Conservation (phyloP, 768 basidiomycete genomes). For the Tricholoma hemisulphureum region DNA sequence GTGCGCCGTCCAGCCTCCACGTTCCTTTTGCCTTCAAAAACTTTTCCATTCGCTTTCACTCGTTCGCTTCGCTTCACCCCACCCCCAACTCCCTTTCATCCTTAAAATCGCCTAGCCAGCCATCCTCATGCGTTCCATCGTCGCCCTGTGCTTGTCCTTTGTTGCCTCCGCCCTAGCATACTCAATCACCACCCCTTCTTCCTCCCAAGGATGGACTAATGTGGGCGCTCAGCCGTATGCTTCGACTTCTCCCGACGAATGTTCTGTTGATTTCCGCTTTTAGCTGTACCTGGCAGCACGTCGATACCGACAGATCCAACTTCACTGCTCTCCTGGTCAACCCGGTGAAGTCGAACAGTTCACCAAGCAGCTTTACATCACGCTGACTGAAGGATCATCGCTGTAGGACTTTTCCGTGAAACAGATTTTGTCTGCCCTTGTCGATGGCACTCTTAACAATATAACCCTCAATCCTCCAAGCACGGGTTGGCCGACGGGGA, state of each 20-base stretch:
- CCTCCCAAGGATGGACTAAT: constrained; percentile 54
- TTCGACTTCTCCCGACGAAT: not conserved
- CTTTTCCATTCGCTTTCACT: constrained; percentile 10
- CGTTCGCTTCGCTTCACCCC: constrained; percentile 16
- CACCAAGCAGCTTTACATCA: not conserved
- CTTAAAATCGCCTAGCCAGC: constrained; percentile 8
- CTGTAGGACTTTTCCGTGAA: constrained; percentile 21
- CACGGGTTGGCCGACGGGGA: constrained; percentile 64
- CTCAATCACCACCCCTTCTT: constrained; percentile 52
- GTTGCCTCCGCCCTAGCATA: constrained; percentile 63
- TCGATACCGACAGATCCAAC: constrained; percentile 62
- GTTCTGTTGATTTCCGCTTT: constrained; percentile 10
- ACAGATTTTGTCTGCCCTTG: constrained; percentile 55
- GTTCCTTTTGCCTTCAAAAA: constrained; percentile 19
- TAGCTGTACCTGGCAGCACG: constrained; percentile 60
- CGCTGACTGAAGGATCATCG: not conserved
- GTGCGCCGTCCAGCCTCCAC: not conserved
- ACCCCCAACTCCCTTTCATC: constrained; percentile 13
- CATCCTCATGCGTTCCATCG: constrained; percentile 42
- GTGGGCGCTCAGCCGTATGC: constrained; percentile 48
- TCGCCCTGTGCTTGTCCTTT: constrained; percentile 45
- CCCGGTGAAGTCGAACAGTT: constrained; percentile 38
- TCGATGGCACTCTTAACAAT: constrained; percentile 45
- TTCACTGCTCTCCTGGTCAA: constrained; percentile 72
- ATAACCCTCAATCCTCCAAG: constrained; percentile 52